phyloP scores from a whole-genome alignment of 2,329 filamentous ascomycete species.

The Beauveria rudraprayagi region DNA sequence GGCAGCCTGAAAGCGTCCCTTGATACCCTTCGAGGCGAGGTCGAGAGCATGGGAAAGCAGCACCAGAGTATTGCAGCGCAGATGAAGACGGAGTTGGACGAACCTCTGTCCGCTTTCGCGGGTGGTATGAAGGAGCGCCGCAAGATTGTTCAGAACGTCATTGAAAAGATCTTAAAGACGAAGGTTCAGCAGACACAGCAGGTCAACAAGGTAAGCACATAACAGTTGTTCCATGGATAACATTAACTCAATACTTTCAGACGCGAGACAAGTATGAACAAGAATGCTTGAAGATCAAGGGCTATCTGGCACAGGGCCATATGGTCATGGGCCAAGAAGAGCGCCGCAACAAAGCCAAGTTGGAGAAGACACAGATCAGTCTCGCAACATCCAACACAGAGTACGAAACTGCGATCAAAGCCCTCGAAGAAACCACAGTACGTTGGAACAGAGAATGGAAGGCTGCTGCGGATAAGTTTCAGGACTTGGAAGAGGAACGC shows the following conservation, averaged over 20 bases:
- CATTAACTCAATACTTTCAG: constrained; percentile 32
- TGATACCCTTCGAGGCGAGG: constrained; percentile 79
- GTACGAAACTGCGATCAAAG: constrained; percentile 88
- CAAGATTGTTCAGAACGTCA: constrained; percentile 90
- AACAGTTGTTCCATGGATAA: not conserved
- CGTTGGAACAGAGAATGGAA: constrained; percentile 99
- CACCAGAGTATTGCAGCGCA: constrained; percentile 84
- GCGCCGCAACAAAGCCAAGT: constrained; percentile 95
- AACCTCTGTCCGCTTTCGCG: constrained; percentile 82
- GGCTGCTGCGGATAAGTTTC: constrained; percentile 94
- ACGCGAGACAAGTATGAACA: constrained; percentile 93
- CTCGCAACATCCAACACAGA: constrained; percentile 85
- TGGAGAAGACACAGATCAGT: constrained; percentile 97
- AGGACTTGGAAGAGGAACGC: constrained; percentile 94
- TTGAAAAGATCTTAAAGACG: constrained; percentile 87
- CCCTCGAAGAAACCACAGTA: constrained; percentile 87
- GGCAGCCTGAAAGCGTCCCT: constrained; percentile 78
- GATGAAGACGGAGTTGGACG: constrained; percentile 94
- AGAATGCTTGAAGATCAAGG: constrained; percentile 96
- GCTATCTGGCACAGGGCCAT: constrained; percentile 94
- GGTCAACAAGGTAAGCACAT: constrained; percentile 72
- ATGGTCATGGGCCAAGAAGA: constrained; percentile 99
- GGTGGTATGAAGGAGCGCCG: constrained; percentile 93
- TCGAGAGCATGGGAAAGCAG: constrained; percentile 89
- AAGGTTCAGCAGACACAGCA: constrained; percentile 86